Evolutionary conservation across 179 eudicot species (phyloP), one percentile per base, ranked within the genome.

Genomic region (Silene noctiflora): DNA sequence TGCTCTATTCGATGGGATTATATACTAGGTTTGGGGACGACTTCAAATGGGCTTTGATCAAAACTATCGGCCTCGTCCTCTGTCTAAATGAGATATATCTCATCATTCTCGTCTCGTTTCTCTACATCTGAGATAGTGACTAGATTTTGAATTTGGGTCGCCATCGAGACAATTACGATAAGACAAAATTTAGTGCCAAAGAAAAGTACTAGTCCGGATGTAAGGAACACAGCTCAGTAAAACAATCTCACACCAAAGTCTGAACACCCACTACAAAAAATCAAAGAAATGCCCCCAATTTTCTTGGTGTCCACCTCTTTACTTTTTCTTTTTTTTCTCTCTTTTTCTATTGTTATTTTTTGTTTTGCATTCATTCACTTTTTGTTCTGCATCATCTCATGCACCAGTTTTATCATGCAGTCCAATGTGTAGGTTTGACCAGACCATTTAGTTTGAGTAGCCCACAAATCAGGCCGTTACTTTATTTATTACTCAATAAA

Each of bases 391-490:
- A 75, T 59, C 53, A 16, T 77, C 55, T 72, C 48, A 62, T 42
- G 25, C 58, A 74, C 59, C 16, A 10, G 35, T 20, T 17, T 53
- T 53, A 12, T n/a, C 29, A 73, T 53, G 35, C 75, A 71, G 85
- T 82, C 85, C 77, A 82, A 82, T 77, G 69, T 67, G 20, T 74
- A 24, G 75, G 82, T 85, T 90, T 90, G 95, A 90, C 95, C 91
- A 81, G 73, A 64, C 72, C 89, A 82, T 83, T 73, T 39, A 79
- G 19, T 70, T 53, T 60, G 73, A 70, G 59, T 66, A 81, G 76
- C 76, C 81, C 84, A 59, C 79, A 69, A 74, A 70, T 78, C 66
- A 78, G 81, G 84, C 79, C 79, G 64, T 77, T 20, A 27, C 84
- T 78, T 82, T 82, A 69, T 29, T 39, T 33, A 62, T 56, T 48